Evolutionary conservation across 371 early-diverging fungal species (phyloP).

Genomic region (Chytridiales sp.): DNA sequence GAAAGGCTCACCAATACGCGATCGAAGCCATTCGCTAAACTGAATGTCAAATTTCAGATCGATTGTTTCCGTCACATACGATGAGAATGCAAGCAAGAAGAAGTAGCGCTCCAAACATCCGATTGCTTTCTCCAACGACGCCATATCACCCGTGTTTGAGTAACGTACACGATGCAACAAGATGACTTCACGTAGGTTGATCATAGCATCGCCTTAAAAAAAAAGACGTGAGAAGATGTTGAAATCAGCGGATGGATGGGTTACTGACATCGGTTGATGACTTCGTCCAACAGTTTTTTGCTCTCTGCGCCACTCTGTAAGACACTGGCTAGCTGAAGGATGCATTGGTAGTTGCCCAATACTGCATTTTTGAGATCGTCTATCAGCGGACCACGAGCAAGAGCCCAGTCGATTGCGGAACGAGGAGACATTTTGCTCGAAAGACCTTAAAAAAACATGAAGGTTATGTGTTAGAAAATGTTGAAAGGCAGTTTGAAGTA

Average conservation of each 20-base stretch:
- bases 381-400: conserved; percentile 53
- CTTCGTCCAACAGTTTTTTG: conserved; percentile 58
- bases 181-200: conserved; percentile 66
- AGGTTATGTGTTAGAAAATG: neutral
- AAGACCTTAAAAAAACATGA: conserved; percentile 7
- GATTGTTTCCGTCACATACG: conserved; percentile 56
- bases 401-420: conserved; percentile 63
- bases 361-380: conserved; percentile 64
- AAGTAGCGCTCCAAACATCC: conserved; percentile 68
- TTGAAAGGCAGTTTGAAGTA: neutral
- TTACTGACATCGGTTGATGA: conserved; percentile 60
- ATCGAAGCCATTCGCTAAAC: conserved; percentile 59
- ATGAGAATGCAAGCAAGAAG: conserved; percentile 57
- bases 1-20: conserved; percentile 25
- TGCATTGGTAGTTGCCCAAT: conserved; percentile 62
- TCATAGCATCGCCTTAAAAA: conserved; percentile 55
- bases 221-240: neutral
- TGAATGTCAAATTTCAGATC: conserved; percentile 40
- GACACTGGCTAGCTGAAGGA: conserved; percentile 53
- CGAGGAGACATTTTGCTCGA: conserved; percentile 30
- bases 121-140: conserved; percentile 50
- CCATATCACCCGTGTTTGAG: conserved; percentile 41
- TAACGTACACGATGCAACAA: conserved; percentile 61
- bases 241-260: neutral
- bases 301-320: conserved; percentile 54